These are phyloP conservation scores for Silene conica DNA, from an alignment of 148 eudicot genomes.

Conservation along the genomic window DNA sequence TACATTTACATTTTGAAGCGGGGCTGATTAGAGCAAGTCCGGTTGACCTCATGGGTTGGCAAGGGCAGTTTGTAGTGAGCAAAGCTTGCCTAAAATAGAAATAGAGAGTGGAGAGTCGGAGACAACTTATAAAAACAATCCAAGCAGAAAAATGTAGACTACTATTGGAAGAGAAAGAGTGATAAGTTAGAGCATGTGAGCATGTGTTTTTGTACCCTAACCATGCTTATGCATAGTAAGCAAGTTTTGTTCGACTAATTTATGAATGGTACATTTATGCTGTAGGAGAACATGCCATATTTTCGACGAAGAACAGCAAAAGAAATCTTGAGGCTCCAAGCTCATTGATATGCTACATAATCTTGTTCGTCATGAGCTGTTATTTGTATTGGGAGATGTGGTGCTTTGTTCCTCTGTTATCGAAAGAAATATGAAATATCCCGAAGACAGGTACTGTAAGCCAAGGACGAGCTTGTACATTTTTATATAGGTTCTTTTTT, in stretches of 20 bases:
- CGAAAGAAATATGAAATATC: background rate
- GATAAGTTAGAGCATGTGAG: too few relatives aligned
- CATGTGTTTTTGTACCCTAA: background rate
- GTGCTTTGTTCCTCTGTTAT: too few relatives aligned
- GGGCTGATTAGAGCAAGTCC: background rate
- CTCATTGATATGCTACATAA: constrained; percentile 40
- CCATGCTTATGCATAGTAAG: background rate
- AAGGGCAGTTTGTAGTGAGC: background rate
- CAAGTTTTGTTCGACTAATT: background rate
- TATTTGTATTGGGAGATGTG: background rate
- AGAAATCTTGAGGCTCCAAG: constrained; percentile 75
- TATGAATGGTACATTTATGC: background rate
- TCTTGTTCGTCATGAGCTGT: background rate
- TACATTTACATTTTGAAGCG: background rate
- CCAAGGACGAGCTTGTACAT: background rate
- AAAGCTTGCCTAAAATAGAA: too few relatives aligned
- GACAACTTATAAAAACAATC: background rate
- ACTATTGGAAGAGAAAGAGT: background rate
- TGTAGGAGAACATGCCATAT: constrained; percentile 84
- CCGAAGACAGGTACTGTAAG: background rate
- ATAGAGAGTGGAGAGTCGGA: too few relatives aligned
- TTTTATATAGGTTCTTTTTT: background rate
- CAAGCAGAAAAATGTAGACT: background rate
- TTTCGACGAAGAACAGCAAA: constrained; percentile 78
- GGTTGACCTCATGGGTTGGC: background rate